These are phyloP conservation scores for Tephrocybe sp. DNA, from an alignment of 768 basidiomycete species.

Conservation along the genomic window DNA sequence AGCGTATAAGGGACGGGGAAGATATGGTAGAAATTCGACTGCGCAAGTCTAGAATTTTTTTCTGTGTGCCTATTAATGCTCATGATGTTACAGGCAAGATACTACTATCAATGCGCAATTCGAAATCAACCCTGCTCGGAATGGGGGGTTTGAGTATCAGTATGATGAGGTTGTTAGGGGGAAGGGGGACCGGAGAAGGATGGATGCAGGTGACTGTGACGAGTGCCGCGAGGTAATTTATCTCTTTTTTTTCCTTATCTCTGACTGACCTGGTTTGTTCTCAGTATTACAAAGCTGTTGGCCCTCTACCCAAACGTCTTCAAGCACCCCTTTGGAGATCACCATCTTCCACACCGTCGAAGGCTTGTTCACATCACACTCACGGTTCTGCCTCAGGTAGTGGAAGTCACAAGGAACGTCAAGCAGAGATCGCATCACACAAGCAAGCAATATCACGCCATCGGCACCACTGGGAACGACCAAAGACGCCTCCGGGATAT, in stretches of 20 bases:
- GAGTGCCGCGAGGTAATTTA: slow-evolving; percentile 69
- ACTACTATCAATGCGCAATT: slow-evolving; percentile 61
- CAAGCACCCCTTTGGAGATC: slow-evolving; percentile 77
- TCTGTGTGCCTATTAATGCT: neutral
- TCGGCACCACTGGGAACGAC: slow-evolving; percentile 65
- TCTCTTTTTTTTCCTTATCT: neutral
- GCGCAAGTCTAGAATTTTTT: slow-evolving; percentile 23
- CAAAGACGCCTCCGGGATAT: slow-evolving; percentile 80
- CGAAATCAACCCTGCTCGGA: slow-evolving; percentile 61
- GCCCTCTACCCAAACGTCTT: slow-evolving; percentile 62
- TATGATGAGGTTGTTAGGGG: slow-evolving; percentile 77
- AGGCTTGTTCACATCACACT: slow-evolving; percentile 15
- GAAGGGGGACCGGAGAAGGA: slow-evolving; percentile 55
- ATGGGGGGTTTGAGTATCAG: slow-evolving; percentile 63
- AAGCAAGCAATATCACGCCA: slow-evolving; percentile 72
- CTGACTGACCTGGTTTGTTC: neutral
- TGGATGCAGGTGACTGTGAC: slow-evolving; percentile 81
- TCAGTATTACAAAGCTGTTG: slow-evolving; percentile 80
- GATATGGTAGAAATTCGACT: slow-evolving; percentile 42
- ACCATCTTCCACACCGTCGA: slow-evolving; percentile 36
- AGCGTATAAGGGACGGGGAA: slow-evolving; percentile 54
- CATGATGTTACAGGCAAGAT: slow-evolving; percentile 20
- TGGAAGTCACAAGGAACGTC: slow-evolving; percentile 10
- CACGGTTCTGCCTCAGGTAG: slow-evolving; percentile 3
- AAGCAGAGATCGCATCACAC: slow-evolving; percentile 44